Percentiles rank a stretch among this genome's conserved stretches.
Evolutionary conservation across 2,329 filamentous ascomycete species (phyloP).

Genomic region (Aspergillus neoniger): DNA sequence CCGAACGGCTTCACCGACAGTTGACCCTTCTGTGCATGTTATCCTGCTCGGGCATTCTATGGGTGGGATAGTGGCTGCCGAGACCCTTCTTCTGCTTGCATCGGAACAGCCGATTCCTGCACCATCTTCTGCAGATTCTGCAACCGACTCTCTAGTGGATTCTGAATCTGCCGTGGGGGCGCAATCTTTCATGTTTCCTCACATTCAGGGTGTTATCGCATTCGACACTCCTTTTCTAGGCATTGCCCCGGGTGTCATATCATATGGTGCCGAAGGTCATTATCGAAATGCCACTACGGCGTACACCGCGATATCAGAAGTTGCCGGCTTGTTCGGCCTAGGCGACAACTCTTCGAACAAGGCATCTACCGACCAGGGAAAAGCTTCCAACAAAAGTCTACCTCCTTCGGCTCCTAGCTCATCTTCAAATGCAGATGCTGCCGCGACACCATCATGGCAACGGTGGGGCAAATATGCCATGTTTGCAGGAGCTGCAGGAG

Average conservation of each 20-base stretch:
- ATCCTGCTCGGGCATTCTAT: conserved; percentile 85
- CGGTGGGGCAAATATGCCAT: conserved; percentile 83
- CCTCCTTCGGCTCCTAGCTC: conserved; percentile 33
- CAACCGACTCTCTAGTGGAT: conserved; percentile 1
- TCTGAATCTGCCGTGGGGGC: conserved; percentile 28
- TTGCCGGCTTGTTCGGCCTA: conserved; percentile 66
- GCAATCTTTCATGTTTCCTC: conserved; percentile 78
- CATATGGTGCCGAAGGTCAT: conserved; percentile 73
- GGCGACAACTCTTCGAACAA: conserved; percentile 43
- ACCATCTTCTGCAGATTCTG: conserved; percentile 29
- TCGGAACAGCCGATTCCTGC: conserved; percentile 60
- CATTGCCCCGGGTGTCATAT: conserved; percentile 53
- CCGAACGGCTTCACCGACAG: conserved; percentile 75
- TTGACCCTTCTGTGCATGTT: conserved; percentile 80
- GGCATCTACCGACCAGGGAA: conserved; percentile 13
- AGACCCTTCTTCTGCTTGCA: conserved; percentile 75
- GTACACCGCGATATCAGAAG: conserved; percentile 67
- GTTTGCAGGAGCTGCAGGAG: conserved; percentile 78
- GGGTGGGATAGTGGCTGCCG: conserved; percentile 92
- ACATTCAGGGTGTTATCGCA: conserved; percentile 83
- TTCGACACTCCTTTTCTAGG: conserved; percentile 86
- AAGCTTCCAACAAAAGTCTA: conserved; percentile 24
- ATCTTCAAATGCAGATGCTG: conserved; percentile 48
- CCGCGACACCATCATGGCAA: conserved; percentile 62
- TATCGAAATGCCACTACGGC: conserved; percentile 74